Conservation (phyloP, 768 basidiomycete genomes). For the Pleurotus cornucopiae region DNA sequence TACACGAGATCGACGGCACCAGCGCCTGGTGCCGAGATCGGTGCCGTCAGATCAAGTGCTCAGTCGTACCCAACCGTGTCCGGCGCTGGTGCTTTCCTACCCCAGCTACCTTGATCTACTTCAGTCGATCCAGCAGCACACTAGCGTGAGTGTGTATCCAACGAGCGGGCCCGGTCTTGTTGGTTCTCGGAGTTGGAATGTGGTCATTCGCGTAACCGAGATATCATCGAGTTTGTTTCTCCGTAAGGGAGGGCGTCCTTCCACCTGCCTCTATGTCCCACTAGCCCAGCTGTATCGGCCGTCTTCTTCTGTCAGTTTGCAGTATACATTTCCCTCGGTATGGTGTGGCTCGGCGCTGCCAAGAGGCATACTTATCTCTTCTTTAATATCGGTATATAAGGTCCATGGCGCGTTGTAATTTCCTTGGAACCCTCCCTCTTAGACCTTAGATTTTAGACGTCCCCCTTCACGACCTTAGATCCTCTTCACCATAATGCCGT, state of each 20-base stretch:
- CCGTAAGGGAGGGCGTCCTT: background rate
- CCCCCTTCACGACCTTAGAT: background rate
- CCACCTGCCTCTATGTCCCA: constrained; percentile 1
- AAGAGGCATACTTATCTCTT: background rate
- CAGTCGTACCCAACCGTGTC: no score
- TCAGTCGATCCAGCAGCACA: no score
- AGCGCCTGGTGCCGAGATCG: no score
- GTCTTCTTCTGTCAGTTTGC: background rate
- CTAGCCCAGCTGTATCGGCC: background rate
- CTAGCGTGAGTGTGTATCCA: background rate
- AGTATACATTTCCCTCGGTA: background rate
- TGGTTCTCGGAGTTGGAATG: background rate
- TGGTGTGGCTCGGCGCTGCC: constrained; percentile 3
- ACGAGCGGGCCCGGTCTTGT: background rate
- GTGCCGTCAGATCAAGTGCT: no score
- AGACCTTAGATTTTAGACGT: constrained; percentile 6
- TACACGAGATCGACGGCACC: no score
- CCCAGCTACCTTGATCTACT: no score
- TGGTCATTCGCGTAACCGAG: background rate
- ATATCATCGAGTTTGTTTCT: background rate
- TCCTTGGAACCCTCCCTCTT: constrained; percentile 1
- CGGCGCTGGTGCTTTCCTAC: no score
- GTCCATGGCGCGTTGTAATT: background rate
- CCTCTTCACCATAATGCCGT: background rate
- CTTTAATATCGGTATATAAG: background rate